Evolutionary conservation across 805 yeast genomes (phyloP), one percentile per base, ranked within the genome.

Genomic region (Spathaspora passalidarum): DNA sequence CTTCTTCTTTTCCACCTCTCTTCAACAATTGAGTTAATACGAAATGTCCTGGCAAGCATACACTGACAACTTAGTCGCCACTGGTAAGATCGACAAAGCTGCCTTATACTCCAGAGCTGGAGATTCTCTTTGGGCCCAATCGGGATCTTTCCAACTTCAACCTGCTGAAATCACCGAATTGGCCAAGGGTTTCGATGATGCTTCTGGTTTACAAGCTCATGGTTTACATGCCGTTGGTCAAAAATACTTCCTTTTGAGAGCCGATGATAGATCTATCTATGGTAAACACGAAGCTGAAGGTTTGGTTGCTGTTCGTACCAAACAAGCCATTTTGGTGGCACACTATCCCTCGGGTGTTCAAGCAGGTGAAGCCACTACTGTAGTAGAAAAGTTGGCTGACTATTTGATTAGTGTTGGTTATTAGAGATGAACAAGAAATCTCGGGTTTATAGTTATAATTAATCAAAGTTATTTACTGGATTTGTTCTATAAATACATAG

Each of bases 341-440:
- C 98, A 94, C 68, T 94, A 94, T 64, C 94, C 96, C 13, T 80
- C 87, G 10, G 91, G 91, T 46, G 86, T 88, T 40, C 92, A 84
- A 66, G 88, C 98, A 25, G 97, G 96, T 56, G 96, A 88, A 63
- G 98, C 98, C 44, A 87, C 97, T 49, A 81, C 86, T 60, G 87
- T 91, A 52, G 96, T 92, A 47, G 99, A 94, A 68, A 92, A 89
- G 62, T 78, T 94, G 73, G 98, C 96, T 40, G 98, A 94, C 65
- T 91, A 94, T 63, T 79, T 94, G 70, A 89, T 92, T 63, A 75
- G 89, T 59, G 92, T 86, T 45, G 87, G 89, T 48, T 91, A 88
- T 68, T 92, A 76, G 60, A 36, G 38, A 36, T 2, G 6, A 20
- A 36, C 14, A 13, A n/a, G 17, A n/a, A 13, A n/a, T 29, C 3